Base-by-base conservation (phyloP, 1,284 basidiomycete genomes). In the Xerocomus nothofagi region DNA sequence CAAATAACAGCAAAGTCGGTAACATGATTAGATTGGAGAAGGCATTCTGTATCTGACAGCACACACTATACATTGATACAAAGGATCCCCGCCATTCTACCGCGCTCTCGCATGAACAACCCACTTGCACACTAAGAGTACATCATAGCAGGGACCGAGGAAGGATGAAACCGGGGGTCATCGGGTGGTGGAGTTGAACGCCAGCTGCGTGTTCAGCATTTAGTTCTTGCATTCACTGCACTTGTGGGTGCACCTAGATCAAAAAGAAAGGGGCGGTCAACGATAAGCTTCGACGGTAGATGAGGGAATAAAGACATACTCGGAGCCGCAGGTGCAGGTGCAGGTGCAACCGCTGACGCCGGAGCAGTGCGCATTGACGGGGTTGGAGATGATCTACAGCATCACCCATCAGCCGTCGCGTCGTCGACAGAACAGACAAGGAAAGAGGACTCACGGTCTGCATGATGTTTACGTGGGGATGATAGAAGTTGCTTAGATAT, bases 211-310 rank as follows among this genome's bases (percentile, higher is more conserved):
- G 14, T 11, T 40, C 6, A 18, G n/a, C n/a, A 4, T 24, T 41
- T 48, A 59, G 45, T 63, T 52, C 47, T 56, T 59, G 61, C 58
- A 59, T 34, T 53, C 58, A 20, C 43, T 7, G 38, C 58, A 59
- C 21, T 39, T 50, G 58, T 58, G 59, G 27, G 34, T 46, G 42
- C 59, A 60, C 8, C 61, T 60, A 23, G 8, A 40, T 17, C 3
- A 38, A 17, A 10, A 26, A 30, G 10, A 11, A 2, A 27, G 6
- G 9, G 1, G 4, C 24, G 14, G 6, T 1, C 1, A 18, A 24
- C 17, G 12, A 26, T 31, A 9, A 6, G n/a, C 6, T 30, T 11
- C 4, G 0, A 1, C 8, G 14, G 44, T 3, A 1, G 12, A 4
- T 3, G 5, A 21, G 15, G 3, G 24, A 23, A 17, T 8, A 0